Base-by-base conservation (phyloP, 768 basidiomycete species). In the Mycena venus region DNA sequence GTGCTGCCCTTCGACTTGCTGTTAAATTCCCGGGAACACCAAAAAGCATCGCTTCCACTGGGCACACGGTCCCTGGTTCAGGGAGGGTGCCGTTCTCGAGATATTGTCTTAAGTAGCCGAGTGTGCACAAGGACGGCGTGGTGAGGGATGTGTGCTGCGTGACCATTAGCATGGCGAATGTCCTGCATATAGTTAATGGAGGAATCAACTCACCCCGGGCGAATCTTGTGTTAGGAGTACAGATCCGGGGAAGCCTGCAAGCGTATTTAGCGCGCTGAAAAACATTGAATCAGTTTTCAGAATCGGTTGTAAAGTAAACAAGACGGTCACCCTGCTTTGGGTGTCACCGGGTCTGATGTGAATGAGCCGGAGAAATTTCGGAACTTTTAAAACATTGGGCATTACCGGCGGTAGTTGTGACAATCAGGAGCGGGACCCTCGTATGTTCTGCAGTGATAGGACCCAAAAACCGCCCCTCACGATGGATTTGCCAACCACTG, bases 331-430 rank as follows among this genome's bases (percentile, higher is more conserved):
- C 17, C 55, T 19, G 31, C 31, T 19, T 56, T 56, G 15, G 55
- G 55, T 21, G 55, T 32, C 32, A 56, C 17, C 17, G 55, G 55
- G 31, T 56, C 55, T 56, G 15, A n/a, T n/a, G n/a, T n/a, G n/a
- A n/a, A n/a, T n/a, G n/a, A 38, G 34, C 2, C n/a, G n/a, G n/a
- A n/a, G n/a, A n/a, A n/a, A n/a, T n/a, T n/a, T n/a, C n/a, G n/a
- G n/a, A n/a, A n/a, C n/a, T n/a, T n/a, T n/a, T n/a, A n/a, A n/a
- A n/a, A n/a, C n/a, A n/a, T n/a, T n/a, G 23, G 1, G 14, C 23
- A 15, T 71, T 72, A 76, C 79, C 80, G n/a, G 79, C 78, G 14
- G 75, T 81, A 31, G 78, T 82, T 11, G 80, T 77, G 17, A 80
- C 78, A 1, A 53, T 23, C 17, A 53, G 51, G 25, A 53, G 10